A percentile compares a stretch with the other conserved stretches of the same genome.
Conservation (phyloP, 2,329 filamentous ascomycete species). For the Talaromyces piceae region DNA sequence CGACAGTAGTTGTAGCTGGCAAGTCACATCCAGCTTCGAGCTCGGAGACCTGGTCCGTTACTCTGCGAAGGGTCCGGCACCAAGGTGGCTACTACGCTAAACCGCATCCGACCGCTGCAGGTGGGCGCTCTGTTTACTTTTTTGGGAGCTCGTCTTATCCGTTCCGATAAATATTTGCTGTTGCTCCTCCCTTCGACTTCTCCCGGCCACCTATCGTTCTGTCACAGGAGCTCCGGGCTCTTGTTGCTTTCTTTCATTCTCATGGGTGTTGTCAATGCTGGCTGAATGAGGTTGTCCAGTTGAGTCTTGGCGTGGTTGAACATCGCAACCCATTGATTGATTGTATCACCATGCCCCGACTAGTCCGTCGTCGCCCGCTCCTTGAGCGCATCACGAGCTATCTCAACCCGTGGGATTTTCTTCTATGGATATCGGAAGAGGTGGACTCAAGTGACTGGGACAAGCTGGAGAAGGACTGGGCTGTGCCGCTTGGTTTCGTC, state of each 20-base stretch:
- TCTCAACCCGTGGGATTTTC: slow-evolving; percentile 80
- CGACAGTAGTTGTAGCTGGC: background rate
- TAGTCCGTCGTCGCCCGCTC: slow-evolving; percentile 75
- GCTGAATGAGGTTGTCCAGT: background rate
- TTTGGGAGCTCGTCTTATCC: background rate
- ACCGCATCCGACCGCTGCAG: slow-evolving; percentile 4
- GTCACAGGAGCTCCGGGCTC: slow-evolving; percentile 8
- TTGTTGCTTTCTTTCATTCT: background rate
- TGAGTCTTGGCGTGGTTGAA: background rate
- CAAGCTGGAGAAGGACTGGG: slow-evolving; percentile 63
- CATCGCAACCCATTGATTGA: background rate
- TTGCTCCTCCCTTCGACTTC: background rate
- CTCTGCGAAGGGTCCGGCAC: background rate
- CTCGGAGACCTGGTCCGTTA: background rate
- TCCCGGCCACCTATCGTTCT: background rate
- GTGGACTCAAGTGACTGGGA: slow-evolving; percentile 89
- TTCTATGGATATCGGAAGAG: slow-evolving; percentile 87
- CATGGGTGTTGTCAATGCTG: background rate
- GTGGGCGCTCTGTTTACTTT: slow-evolving; percentile 8
- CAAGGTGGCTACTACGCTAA: slow-evolving; percentile 2
- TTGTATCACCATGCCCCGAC: slow-evolving; percentile 59
- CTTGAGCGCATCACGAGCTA: slow-evolving; percentile 70
- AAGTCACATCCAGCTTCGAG: background rate
- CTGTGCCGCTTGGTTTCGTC: slow-evolving; percentile 64
- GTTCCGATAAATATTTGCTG: background rate